These are phyloP conservation scores for Ceratobasidium sp. DNA, from an alignment of 1,284 basidiomycete species.

Conservation along the genomic window DNA sequence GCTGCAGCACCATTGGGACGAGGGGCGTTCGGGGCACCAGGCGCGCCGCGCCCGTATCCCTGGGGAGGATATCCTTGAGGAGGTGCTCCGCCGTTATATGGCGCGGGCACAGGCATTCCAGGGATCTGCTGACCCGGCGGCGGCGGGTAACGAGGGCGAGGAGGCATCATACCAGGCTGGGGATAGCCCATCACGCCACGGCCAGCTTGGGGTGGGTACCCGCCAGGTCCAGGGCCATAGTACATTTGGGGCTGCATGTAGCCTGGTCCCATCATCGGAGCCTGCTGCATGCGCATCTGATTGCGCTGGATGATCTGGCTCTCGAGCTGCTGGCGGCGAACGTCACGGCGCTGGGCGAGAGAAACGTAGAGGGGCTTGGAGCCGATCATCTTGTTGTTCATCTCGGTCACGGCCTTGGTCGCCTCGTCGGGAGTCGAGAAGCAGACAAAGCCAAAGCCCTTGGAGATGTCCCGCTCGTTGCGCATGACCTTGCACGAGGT, in stretches of 20 bases:
- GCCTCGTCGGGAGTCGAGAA: slow-evolving; percentile 99
- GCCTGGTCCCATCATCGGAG: slow-evolving; percentile 75
- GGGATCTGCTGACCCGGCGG: slow-evolving; percentile 72
- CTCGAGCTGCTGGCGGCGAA: slow-evolving; percentile 97
- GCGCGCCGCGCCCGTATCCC: slow-evolving; percentile 65
- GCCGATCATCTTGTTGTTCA: slow-evolving; percentile 99
- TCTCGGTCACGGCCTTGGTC: slow-evolving; percentile 98
- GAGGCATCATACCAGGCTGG: slow-evolving; percentile 78
- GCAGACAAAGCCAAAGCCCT: slow-evolving; percentile 99
- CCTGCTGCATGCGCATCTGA: slow-evolving; percentile 94
- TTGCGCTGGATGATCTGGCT: slow-evolving; percentile 97
- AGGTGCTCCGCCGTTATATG: slow-evolving; percentile 70
- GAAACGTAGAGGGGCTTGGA: slow-evolving; percentile 99
- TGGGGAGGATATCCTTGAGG: slow-evolving; percentile 52
- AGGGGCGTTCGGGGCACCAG: slow-evolving; percentile 59
- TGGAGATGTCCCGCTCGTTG: slow-evolving; percentile 89
- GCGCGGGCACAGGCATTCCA: slow-evolving; percentile 71
- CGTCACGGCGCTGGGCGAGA: slow-evolving; percentile 97
- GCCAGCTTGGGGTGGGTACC: slow-evolving; percentile 70
- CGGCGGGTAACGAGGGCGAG: slow-evolving; percentile 81
- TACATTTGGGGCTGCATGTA: slow-evolving; percentile 86
- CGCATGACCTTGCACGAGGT: slow-evolving; percentile 99
- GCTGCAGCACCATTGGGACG: slow-evolving; percentile 51
- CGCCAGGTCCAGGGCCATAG: slow-evolving; percentile 59
- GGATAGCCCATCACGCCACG: slow-evolving; percentile 78